A percentile compares a stretch with the other conserved stretches of the same genome.
phyloP scores from a whole-genome alignment of 495 filamentous ascomycete species.

The Xylaria castorea region DNA sequence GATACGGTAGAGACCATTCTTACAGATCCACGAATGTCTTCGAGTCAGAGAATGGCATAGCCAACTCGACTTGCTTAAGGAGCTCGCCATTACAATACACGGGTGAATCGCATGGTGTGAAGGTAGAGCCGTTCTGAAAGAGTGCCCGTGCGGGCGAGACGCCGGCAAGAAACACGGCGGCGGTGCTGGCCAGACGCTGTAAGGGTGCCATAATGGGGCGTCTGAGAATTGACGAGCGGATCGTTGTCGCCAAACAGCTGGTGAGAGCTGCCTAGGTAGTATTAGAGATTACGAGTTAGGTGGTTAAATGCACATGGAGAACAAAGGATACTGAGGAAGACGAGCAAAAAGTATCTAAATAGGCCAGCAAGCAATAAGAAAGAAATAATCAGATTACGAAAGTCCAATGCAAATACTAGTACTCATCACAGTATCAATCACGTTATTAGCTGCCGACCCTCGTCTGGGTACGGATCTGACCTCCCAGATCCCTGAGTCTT shows the following conservation, averaged over 20 bases:
- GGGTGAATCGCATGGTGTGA: conserved; percentile 56
- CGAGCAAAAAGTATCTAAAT: not conserved
- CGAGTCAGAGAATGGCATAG: conserved; percentile 55
- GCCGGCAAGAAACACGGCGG: conserved; percentile 35
- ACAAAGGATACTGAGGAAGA: not conserved
- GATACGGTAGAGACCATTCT: conserved; percentile 25
- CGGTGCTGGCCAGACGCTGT: conserved; percentile 23
- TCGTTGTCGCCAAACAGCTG: conserved; percentile 1
- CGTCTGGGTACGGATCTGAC: conserved; percentile 16
- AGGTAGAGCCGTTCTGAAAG: conserved; percentile 54
- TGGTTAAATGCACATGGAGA: not conserved
- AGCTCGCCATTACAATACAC: conserved; percentile 58
- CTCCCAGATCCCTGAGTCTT: not conserved
- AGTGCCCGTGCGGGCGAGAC: conserved; percentile 38
- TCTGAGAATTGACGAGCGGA: not conserved
- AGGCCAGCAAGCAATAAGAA: not conserved
- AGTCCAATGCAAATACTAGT: not conserved
- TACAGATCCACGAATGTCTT: conserved; percentile 63
- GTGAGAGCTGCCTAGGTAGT: not conserved
- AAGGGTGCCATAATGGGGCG: conserved; percentile 20
- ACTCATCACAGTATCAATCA: conserved; percentile 7
- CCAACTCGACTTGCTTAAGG: conserved; percentile 55
- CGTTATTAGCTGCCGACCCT: not conserved
- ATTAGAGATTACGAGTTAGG: not conserved
- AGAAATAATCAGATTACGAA: not conserved